Percentiles rank a stretch among this genome's conserved stretches.
phyloP scores from a whole-genome alignment of 2,329 filamentous ascomycete genomes.

The Grosmannia huntii region DNA sequence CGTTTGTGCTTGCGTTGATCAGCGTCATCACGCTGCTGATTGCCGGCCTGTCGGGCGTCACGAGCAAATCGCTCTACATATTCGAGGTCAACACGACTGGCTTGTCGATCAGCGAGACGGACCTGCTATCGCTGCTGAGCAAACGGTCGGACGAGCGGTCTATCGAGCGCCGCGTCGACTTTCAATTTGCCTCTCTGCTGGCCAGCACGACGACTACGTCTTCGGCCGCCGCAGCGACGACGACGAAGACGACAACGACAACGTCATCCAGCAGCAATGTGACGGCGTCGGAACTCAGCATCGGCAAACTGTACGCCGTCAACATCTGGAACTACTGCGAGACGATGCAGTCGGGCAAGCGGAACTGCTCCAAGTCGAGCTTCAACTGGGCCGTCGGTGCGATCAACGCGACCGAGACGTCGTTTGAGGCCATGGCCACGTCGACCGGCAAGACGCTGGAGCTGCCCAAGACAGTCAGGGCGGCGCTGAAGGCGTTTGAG shows the following conservation, averaged over 20 bases:
- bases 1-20: conserved; percentile 68
- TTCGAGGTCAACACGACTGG: conserved; percentile 50
- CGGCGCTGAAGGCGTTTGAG: conserved; percentile 60
- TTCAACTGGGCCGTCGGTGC: conserved; percentile 67
- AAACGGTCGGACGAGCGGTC: background rate
- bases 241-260: conserved; percentile 9
- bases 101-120: conserved; percentile 31
- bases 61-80: conserved; percentile 42
- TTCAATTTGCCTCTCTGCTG: too few species aligned
- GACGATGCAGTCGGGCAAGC: conserved; percentile 40
- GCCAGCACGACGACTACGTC: too few species aligned
- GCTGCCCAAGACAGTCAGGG: conserved; percentile 53
- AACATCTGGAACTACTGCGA: conserved; percentile 81
- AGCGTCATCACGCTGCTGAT: conserved; percentile 58
- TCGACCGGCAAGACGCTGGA: conserved; percentile 41
- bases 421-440: conserved; percentile 39
- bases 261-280: conserved; percentile 28
- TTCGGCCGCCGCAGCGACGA: background rate
- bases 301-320: conserved; percentile 69
- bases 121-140: conserved; percentile 1
- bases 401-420: conserved; percentile 46
- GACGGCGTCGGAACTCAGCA: conserved; percentile 43
- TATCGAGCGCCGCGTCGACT: background rate
- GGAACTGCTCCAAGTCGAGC: conserved; percentile 56
- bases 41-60: conserved; percentile 41